Conservation (phyloP, 768 basidiomycete species). For the Chalciporus pseudorubinellus region DNA sequence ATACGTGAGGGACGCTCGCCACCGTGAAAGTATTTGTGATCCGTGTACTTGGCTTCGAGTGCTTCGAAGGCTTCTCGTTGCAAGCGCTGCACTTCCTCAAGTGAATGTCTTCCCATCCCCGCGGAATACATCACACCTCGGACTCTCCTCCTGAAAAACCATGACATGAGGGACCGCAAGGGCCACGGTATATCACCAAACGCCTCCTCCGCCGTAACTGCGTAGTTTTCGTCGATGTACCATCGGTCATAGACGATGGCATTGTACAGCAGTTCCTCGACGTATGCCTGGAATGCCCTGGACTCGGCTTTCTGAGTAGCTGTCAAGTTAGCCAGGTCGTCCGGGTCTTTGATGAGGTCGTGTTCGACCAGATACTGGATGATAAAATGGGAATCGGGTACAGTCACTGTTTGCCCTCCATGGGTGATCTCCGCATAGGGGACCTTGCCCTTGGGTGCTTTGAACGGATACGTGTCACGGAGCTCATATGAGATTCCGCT, state of each 20-base stretch:
- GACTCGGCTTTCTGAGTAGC: constrained; percentile 30
- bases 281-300: constrained; percentile 33
- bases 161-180: constrained; percentile 21
- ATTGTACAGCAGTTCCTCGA: constrained; percentile 31
- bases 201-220: constrained; percentile 7
- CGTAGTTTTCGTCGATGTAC: constrained; percentile 28
- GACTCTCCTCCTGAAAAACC: constrained; percentile 22
- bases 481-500: constrained; percentile 28
- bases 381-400: constrained; percentile 36
- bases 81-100: constrained; percentile 30
- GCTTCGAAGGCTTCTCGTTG: constrained; percentile 31
- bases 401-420: constrained; percentile 14
- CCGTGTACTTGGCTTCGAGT: constrained; percentile 28
- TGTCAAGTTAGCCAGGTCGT: constrained; percentile 26
- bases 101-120: constrained; percentile 34
- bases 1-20: constrained; percentile 27
- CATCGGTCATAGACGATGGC: constrained; percentile 33
- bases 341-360: constrained; percentile 26
- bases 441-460: constrained; percentile 34
- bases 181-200: constrained; percentile 17
- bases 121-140: constrained; percentile 14
- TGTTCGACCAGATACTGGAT: constrained; percentile 29
- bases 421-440: constrained; percentile 32
- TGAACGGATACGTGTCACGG: constrained; percentile 22
- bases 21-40: constrained; percentile 26